These are phyloP conservation scores for Jatropha multifida DNA, from an alignment of 441 rosid genomes.

Conservation along the genomic window DNA sequence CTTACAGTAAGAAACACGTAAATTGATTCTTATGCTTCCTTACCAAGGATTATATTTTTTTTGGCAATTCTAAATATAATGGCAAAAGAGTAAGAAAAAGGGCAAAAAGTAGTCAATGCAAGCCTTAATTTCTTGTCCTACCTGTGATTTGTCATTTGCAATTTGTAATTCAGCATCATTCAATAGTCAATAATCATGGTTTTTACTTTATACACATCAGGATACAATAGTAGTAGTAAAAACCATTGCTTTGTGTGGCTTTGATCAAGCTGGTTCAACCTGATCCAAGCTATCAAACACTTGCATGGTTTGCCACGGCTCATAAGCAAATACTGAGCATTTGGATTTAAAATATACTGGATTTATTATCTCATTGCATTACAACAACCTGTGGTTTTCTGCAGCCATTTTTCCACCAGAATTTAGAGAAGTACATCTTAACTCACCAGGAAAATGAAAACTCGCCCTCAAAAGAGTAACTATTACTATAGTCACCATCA, in stretches of 20 bases:
- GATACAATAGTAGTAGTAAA: neutral
- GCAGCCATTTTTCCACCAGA: neutral
- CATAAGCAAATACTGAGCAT: neutral
- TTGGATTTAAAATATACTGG: too few species aligned
- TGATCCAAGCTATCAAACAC: neutral
- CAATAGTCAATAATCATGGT: neutral
- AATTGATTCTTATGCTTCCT: too few species aligned
- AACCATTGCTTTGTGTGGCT: neutral
- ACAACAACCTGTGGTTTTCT: neutral
- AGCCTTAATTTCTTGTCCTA: neutral
- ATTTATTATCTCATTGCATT: neutral
- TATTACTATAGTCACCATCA: neutral
- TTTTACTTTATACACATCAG: neutral
- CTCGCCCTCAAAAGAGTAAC: neutral
- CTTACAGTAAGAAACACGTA: too few species aligned
- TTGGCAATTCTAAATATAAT: too few species aligned
- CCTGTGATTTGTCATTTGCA: neutral
- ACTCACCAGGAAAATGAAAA: neutral
- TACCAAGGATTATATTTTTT: too few species aligned
- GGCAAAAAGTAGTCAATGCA: too few species aligned
- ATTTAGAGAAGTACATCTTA: neutral
- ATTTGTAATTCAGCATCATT: neutral
- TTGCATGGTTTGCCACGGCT: neutral
- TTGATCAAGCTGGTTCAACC: neutral
- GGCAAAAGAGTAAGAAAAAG: too few species aligned